Evolutionary conservation across 257 asterid species (phyloP).

Genomic region (Euphrasia confusa): DNA sequence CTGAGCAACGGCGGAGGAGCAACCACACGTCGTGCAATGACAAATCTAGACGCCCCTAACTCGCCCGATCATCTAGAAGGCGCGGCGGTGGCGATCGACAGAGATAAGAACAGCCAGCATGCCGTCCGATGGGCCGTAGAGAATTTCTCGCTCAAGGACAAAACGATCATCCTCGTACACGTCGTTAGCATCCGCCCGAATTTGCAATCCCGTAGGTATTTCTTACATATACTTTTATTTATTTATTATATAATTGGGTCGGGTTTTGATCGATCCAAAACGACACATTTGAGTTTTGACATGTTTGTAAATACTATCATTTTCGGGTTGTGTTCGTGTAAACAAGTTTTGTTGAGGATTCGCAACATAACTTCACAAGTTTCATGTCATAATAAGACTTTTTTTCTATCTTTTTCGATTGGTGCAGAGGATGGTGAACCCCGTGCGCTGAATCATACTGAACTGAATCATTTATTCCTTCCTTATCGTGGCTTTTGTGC

Average conservation of each 20-base stretch:
- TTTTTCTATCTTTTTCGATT: background rate
- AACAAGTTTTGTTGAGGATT: too few relatives aligned
- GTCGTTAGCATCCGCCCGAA: constrained; percentile 43
- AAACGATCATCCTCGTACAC: constrained; percentile 48
- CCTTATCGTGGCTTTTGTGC: constrained; percentile 76
- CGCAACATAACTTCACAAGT: too few relatives aligned
- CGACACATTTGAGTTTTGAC: too few relatives aligned
- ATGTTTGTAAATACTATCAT: too few relatives aligned
- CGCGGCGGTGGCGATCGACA: constrained; percentile 64
- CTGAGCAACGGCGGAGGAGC: constrained; percentile 29
- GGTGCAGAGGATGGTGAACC: constrained; percentile 45
- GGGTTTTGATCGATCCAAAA: too few relatives aligned
- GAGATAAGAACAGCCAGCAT: constrained; percentile 67
- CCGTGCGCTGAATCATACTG: constrained; percentile 35
- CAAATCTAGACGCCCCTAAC: constrained; percentile 18
- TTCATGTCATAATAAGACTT: too few relatives aligned
- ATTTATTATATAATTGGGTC: background rate
- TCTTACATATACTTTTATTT: constrained; percentile 1
- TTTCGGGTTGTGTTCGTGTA: too few relatives aligned
- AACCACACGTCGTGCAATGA: constrained; percentile 31
- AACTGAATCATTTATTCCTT: constrained; percentile 56
- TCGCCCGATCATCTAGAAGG: constrained; percentile 22
- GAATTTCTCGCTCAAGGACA: constrained; percentile 35
- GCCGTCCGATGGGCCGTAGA: constrained; percentile 78
- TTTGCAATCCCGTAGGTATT: constrained; percentile 40